Evolutionary conservation across 2,329 filamentous ascomycete genomes (phyloP), one percentile per base, ranked within the genome.

Genomic region (Aspergillus phoenicis): DNA sequence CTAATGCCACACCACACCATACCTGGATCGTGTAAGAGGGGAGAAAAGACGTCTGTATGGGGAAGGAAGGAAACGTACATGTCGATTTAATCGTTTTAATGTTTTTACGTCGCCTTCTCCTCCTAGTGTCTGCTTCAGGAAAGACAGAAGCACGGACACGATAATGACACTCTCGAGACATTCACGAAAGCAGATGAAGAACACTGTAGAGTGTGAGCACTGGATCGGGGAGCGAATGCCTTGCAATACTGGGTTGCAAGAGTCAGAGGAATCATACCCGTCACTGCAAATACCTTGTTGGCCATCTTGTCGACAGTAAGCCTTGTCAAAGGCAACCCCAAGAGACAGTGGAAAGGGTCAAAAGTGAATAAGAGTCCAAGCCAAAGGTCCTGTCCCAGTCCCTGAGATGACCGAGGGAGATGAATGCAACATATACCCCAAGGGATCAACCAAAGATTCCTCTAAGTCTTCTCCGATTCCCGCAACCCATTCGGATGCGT

Each of bases 131-230:
- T 95, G 90, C 76, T 94, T 95, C 61, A 96, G 80, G 74, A 95
- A 96, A 22, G 91, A 87, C 43, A 96, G 84, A 36, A 96, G 82
- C n/a, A 96, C 89, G 0, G 92, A 94, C 64, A 96, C 87, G 68
- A 96, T 91, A 71, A 96, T 92, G 70, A 85, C 88, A 0, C 89
- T 90, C 81, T 96, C 92, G 52, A 96, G 81, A 45, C 87, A 87
- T 79, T 96, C 93, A 72, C 93, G 88, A 75, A 96, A 95, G 78
- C 91, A 88, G 75, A 97, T 91, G 80, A 97, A 93, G 81, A 96
- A 96, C 58, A 96, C 86, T 83, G 58, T 41, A 10, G 4, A 51
- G 5, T 1, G 38, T 62, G 52, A 58, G 22, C 20, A 43, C 13
- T 7, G 28, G 45, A 5, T 20, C 10, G 26, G 52, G 22, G 13